Evolutionary conservation across 805 yeast genomes (phyloP).

Genomic region (Kodamaea kaohsiungensis): DNA sequence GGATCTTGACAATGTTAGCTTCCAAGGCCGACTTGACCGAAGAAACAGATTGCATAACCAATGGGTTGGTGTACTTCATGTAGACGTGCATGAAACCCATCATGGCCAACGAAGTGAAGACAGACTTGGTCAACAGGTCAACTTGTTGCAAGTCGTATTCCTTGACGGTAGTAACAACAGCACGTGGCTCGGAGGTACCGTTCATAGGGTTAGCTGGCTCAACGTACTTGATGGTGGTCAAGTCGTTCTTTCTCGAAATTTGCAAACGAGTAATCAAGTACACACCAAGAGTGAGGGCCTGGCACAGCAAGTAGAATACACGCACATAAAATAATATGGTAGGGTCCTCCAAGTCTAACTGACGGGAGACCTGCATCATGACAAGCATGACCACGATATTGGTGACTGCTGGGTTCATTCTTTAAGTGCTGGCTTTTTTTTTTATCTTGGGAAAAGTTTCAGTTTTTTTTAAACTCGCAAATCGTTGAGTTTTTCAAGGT

Average conservation of each 20-base stretch:
- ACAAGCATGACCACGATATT: constrained; percentile 88
- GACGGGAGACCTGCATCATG: constrained; percentile 94
- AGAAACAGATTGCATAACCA: constrained; percentile 89
- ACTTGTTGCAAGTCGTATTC: constrained; percentile 93
- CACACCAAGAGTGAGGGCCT: constrained; percentile 59
- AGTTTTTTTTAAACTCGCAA: not conserved
- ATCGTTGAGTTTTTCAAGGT: constrained; percentile 1
- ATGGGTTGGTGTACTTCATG: constrained; percentile 96
- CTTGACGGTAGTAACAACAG: constrained; percentile 88
- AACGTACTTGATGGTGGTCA: constrained; percentile 88
- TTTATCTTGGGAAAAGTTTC: not conserved
- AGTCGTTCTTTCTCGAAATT: constrained; percentile 77
- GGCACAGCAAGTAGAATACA: constrained; percentile 66
- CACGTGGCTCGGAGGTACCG: constrained; percentile 70
- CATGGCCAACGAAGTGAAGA: constrained; percentile 90
- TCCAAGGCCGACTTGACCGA: constrained; percentile 90
- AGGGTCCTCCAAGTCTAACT: constrained; percentile 86
- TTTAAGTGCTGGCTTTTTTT: constrained; percentile 6
- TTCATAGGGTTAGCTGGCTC: constrained; percentile 79
- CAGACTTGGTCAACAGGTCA: constrained; percentile 74
- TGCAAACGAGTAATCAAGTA: constrained; percentile 63
- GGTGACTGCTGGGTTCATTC: constrained; percentile 85
- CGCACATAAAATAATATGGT: constrained; percentile 72
- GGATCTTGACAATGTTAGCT: constrained; percentile 87
- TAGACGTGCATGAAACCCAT: constrained; percentile 98